Conservation (phyloP, 2,329 filamentous ascomycete genomes). For the Xenoacremonium recifei region DNA sequence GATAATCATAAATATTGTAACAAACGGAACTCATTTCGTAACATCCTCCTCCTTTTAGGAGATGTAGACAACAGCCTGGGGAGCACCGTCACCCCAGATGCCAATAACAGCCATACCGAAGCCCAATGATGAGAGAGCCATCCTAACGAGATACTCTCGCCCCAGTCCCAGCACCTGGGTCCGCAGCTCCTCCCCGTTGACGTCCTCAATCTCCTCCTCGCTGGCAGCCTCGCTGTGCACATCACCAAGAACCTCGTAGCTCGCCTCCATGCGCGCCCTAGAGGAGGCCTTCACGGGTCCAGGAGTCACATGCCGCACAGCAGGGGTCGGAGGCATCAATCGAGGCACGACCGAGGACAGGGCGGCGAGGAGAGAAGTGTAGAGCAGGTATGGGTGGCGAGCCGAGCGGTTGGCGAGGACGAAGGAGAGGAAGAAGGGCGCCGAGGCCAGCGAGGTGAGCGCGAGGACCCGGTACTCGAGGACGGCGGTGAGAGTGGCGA, state of each 20-base stretch:
- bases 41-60: slow-evolving; percentile 21
- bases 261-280: slow-evolving; percentile 60
- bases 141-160: slow-evolving; percentile 53
- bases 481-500: slow-evolving; percentile 63
- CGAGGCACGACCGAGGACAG: slow-evolving; percentile 57
- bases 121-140: slow-evolving; percentile 51
- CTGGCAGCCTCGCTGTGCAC: slow-evolving; percentile 48
- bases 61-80: slow-evolving; percentile 32
- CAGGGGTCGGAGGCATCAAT: slow-evolving; percentile 41
- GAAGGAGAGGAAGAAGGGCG: slow-evolving; percentile 76
- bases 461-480: slow-evolving; percentile 64
- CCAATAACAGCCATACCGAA: slow-evolving; percentile 63
- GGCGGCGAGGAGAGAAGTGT: slow-evolving; percentile 70
- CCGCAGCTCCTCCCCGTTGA: slow-evolving; percentile 64
- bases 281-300: slow-evolving; percentile 30
- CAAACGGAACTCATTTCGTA: slow-evolving; percentile 1
- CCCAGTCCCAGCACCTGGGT: slow-evolving; percentile 55
- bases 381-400: slow-evolving; percentile 87
- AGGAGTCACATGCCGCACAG: slow-evolving; percentile 24
- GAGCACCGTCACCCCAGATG: slow-evolving; percentile 63
- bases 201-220: slow-evolving; percentile 50
- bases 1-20: slow-evolving; percentile 3
- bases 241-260: slow-evolving; percentile 67
- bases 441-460: slow-evolving; percentile 66
- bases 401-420: slow-evolving; percentile 69